Conservation (phyloP, 768 basidiomycete species). For the Terana coerulea region DNA sequence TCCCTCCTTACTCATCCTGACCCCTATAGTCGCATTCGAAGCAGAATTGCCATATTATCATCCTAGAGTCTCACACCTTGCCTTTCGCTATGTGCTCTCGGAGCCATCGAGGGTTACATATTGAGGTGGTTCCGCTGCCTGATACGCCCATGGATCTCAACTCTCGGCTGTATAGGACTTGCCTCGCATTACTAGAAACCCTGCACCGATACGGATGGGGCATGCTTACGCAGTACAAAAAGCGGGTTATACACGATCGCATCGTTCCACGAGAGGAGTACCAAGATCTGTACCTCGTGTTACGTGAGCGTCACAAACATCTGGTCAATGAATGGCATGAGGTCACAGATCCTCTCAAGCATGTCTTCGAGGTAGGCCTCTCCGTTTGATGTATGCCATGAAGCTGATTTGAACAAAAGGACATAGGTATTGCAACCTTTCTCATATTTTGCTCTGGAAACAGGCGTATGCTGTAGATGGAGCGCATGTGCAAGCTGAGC, state of each 20-base stretch:
- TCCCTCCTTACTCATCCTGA: conserved; percentile 49
- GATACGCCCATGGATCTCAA: conserved; percentile 43
- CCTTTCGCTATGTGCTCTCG: conserved; percentile 63
- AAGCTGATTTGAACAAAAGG: conserved; percentile 41
- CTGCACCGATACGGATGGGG: conserved; percentile 91
- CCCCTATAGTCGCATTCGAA: conserved; percentile 47
- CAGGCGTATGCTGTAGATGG: conserved; percentile 43
- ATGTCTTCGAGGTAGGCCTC: conserved; percentile 75
- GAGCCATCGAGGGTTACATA: conserved; percentile 37
- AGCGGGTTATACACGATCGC: conserved; percentile 81
- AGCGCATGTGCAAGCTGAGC: not conserved
- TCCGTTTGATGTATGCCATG: not conserved
- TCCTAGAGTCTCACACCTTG: conserved; percentile 74
- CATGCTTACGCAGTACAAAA: conserved; percentile 74
- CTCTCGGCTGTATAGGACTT: conserved; percentile 76
- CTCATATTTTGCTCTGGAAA: conserved; percentile 91
- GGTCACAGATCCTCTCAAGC: conserved; percentile 82
- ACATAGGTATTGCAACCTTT: conserved; percentile 93
- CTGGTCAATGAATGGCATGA: conserved; percentile 75
- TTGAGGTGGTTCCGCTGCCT: conserved; percentile 55
- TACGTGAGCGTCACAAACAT: conserved; percentile 82
- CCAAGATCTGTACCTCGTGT: conserved; percentile 85
- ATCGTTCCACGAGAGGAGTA: conserved; percentile 73
- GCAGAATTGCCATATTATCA: conserved; percentile 82
- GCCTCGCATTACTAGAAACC: conserved; percentile 74